Base-by-base conservation (phyloP, 1,284 basidiomycete genomes). In the Leccinum fuscescens region DNA sequence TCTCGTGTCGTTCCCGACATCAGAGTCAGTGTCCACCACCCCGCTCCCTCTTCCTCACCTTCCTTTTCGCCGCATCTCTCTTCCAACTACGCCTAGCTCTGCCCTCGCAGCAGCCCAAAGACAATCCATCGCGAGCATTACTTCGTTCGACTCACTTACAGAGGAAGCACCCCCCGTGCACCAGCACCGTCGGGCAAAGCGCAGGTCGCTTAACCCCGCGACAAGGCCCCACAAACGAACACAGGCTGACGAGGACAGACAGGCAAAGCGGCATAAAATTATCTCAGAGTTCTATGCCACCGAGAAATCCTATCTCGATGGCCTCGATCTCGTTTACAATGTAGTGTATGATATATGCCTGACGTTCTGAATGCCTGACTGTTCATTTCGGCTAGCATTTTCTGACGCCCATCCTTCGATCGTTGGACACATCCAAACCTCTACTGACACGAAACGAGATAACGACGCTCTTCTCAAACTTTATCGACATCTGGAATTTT, bases 401-500 rank as follows among this genome's bases (percentile, higher is more conserved):
- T 69, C 79, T 93, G 42, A 84, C 83, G 12, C 92, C 91, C 3
- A 85, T 93, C 54, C 85, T 93, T 64, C 78, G 78, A 20, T 87
- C 90, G 6, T 75, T 92, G 61, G 86, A 89, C 64, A 83, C 84
- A 3, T 66, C 84, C 4, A 77, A 82, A 11, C 87, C 90, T 5
- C 76, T 94, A 17, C 79, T 96, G 54, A 81, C 85, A 58, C 85
- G 89, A 60, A 76, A 83, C 12, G 83, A 86, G 54, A 81, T 96
- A 62, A 87, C 85, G 3, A 82, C 87, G 15, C 81, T 95, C 54
- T 96, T 96, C 73, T 89, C 88, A 64, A 95, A 95, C 73, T 94
- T 96, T 69, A 86, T 91, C 70, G 93, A 96, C 76, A 94, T 96
- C 52, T 90, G 92, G 85, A 92, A 93, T 67, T 81, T 96, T 57